phyloP scores from a whole-genome alignment of 192 early-diverging fungal genomes.

The Mortierella claussenii region DNA sequence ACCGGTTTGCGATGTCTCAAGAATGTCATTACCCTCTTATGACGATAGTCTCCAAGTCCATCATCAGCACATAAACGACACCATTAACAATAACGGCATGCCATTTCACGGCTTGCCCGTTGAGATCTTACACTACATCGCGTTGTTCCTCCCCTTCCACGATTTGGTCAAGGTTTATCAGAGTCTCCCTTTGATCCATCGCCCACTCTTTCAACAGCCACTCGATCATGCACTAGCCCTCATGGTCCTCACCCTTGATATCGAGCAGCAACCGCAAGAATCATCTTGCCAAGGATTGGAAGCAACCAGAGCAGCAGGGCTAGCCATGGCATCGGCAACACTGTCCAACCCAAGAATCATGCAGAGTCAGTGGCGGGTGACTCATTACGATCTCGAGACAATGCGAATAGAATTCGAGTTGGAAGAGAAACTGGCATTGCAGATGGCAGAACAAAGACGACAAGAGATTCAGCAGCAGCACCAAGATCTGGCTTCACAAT shows the following conservation, averaged over 20 bases:
- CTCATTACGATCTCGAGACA: constrained; percentile 11
- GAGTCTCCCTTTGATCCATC: constrained; percentile 19
- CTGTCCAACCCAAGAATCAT: not conserved
- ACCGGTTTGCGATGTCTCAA: too few relatives aligned
- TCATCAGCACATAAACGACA: not conserved
- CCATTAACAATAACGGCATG: not conserved
- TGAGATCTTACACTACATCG: constrained; percentile 33
- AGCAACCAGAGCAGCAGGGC: too few relatives aligned
- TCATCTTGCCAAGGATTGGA: too few relatives aligned
- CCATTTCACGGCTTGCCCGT: constrained; percentile 25
- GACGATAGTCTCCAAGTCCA: not conserved
- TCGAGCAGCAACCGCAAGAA: constrained; percentile 10
- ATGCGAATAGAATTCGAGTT: constrained; percentile 26
- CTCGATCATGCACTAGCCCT: constrained; percentile 24
- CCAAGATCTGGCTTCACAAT: too few relatives aligned
- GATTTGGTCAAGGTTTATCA: constrained; percentile 22
- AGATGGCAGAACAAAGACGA: constrained; percentile 19
- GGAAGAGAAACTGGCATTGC: constrained; percentile 27
- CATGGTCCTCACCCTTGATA: constrained; percentile 33
- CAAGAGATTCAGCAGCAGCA: too few relatives aligned
- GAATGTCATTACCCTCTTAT: too few relatives aligned
- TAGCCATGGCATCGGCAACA: too few relatives aligned
- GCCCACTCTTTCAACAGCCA: constrained; percentile 18
- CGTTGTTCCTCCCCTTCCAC: constrained; percentile 24
- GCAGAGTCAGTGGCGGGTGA: constrained; percentile 23